Evolutionary conservation across 1,284 basidiomycete genomes (phyloP).

Genomic region (Pholiota adiposa): DNA sequence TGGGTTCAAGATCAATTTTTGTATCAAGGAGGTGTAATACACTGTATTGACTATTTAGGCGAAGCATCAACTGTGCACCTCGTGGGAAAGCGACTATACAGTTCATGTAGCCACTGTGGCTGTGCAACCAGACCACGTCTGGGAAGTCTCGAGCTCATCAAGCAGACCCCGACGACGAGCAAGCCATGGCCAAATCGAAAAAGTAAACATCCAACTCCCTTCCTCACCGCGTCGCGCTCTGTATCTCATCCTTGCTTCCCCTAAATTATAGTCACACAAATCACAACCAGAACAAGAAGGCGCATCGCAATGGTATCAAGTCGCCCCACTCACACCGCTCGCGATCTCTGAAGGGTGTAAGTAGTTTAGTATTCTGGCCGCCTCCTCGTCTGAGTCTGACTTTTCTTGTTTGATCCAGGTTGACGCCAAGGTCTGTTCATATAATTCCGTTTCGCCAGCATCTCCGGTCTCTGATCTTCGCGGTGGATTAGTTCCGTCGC

Average conservation of each 20-base stretch:
- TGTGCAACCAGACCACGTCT: conserved; percentile 19
- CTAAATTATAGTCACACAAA: conserved; percentile 72
- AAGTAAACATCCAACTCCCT: conserved; percentile 49
- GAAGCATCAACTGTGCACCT: no score
- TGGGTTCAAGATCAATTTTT: no score
- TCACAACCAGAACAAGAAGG: conserved; percentile 95
- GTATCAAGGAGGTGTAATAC: no score
- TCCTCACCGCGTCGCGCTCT: conserved; percentile 20
- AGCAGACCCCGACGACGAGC: conserved; percentile 30
- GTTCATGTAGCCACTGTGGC: conserved; percentile 37
- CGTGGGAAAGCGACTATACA: conserved; percentile 34
- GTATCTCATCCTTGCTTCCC: conserved; percentile 11
- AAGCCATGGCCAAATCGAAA: conserved; percentile 82
- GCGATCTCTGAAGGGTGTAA: conserved; percentile 90
- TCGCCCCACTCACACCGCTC: conserved; percentile 77
- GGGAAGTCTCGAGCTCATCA: conserved; percentile 16
- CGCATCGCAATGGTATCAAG: conserved; percentile 98
- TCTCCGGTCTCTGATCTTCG: not conserved
- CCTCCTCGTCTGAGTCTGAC: conserved; percentile 10
- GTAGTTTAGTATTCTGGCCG: no score
- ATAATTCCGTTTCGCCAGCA: not conserved
- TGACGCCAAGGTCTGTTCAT: conserved; percentile 75
- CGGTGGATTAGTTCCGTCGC: conserved; percentile 74
- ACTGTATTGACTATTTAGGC: no score
- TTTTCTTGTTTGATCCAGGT: conserved; percentile 52